Evolutionary conservation across 805 yeast genomes (phyloP).

Genomic region (Kuraishia cidri): DNA sequence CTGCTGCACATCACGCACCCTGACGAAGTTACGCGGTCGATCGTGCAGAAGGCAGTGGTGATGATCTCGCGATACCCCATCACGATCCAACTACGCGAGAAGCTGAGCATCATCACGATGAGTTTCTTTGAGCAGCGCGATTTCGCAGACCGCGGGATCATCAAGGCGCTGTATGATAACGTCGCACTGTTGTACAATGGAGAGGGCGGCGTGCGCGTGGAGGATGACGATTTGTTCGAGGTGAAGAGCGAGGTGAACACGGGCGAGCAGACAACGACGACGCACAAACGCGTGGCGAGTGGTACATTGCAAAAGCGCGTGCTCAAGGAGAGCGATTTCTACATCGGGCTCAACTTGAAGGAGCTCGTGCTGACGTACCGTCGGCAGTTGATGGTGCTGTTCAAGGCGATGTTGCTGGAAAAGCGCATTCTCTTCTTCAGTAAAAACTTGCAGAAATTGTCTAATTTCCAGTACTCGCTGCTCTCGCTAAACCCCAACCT

Average conservation of each 20-base stretch:
- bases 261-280: background rate
- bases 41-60: conserved; percentile 87
- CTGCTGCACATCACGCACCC: conserved; percentile 35
- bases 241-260: conserved; percentile 2
- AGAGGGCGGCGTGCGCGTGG: conserved; percentile 13
- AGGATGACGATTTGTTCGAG: conserved; percentile 21
- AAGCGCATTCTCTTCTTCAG: conserved; percentile 69
- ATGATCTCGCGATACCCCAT: conserved; percentile 82
- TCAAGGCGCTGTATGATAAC: conserved; percentile 65
- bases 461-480: conserved; percentile 76
- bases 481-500: conserved; percentile 80
- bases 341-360: conserved; percentile 67
- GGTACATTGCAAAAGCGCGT: conserved; percentile 3
- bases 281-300: background rate
- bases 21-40: conserved; percentile 70
- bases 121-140: conserved; percentile 78
- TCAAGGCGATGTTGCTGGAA: conserved; percentile 76
- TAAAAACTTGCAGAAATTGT: conserved; percentile 68
- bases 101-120: conserved; percentile 80
- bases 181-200: conserved; percentile 33
- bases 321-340: conserved; percentile 47
- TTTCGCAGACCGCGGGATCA: conserved; percentile 60
- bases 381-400: conserved; percentile 48
- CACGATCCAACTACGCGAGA: conserved; percentile 82
- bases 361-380: conserved; percentile 53